phyloP scores from a whole-genome alignment of 441 rosid species.

The Populus hybrid region DNA sequence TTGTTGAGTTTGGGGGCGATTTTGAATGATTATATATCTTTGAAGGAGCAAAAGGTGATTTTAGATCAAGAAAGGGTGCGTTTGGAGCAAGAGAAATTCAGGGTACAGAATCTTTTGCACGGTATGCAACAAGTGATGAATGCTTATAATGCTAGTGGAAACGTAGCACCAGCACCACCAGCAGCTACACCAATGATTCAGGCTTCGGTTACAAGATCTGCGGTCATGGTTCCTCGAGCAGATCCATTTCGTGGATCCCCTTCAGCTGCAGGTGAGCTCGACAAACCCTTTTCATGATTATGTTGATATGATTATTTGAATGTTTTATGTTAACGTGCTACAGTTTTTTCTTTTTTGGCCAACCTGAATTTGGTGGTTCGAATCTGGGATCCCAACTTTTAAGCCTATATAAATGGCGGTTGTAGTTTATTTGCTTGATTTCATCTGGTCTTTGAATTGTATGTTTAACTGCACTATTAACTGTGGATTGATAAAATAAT shows the following conservation, averaged over 20 bases:
- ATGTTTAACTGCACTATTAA: neutral
- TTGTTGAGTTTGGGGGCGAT: slow-evolving; percentile 65
- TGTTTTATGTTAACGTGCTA: neutral
- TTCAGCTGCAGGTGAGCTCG: slow-evolving; percentile 32
- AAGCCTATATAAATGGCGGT: neutral
- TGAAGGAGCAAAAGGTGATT: slow-evolving; percentile 65
- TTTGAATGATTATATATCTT: slow-evolving; percentile 58
- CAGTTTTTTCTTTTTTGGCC: neutral
- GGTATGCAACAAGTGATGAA: slow-evolving; percentile 84
- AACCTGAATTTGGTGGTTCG: neutral
- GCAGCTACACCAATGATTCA: slow-evolving; percentile 33
- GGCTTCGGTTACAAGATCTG: slow-evolving; percentile 22
- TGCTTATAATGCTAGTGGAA: slow-evolving; percentile 44
- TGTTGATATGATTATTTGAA: neutral
- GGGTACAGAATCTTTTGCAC: slow-evolving; percentile 59
- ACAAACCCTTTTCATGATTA: neutral
- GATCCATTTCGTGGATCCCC: slow-evolving; percentile 27
- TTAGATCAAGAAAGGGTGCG: slow-evolving; percentile 59
- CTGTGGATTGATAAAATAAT: neutral
- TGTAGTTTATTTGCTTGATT: neutral
- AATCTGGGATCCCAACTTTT: neutral
- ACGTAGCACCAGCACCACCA: slow-evolving; percentile 10
- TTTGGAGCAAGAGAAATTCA: slow-evolving; percentile 58
- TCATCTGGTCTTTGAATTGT: neutral
- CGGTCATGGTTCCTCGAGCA: slow-evolving; percentile 25